Base-by-base conservation (phyloP, 2,329 filamentous ascomycete species). In the Calonectria naviculata region DNA sequence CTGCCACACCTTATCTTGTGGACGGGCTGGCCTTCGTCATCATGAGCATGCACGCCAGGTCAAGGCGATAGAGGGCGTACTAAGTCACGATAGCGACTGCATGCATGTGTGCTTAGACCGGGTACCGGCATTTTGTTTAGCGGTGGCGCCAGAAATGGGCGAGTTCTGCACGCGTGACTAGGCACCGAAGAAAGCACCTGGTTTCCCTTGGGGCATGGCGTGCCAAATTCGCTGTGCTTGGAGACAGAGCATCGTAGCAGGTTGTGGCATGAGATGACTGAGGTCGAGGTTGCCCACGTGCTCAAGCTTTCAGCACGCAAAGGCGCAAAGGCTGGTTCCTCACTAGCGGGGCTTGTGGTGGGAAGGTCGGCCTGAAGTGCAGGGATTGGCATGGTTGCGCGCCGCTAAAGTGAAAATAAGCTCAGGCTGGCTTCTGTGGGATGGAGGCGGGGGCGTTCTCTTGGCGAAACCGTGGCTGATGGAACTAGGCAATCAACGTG, bases 361-460 rank as follows among this genome's bases (percentile, higher is more conserved):
- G 34, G 34, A 38, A 38, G 17, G 34, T 38, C 24, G 34, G 31
- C 34, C 52, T 26, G 52, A 8, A 21, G n/a, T 26, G 34, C 52
- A 58, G 52, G 52, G 52, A 38, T 38, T 21, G 6, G 13, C 31
- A 24, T 36, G 31, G 52, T 58, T 38, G 34, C 31, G 17, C 31
- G 52, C 52, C 52, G n/a, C 52, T 58, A 58, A 19, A 8, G 31
- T 24, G n/a, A 26, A 58, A 58, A 58, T 58, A 58, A 58, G 52
- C 52, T 58, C 52, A 56, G 12, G 52, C 3, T 58, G 34, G 49
- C 31, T 36, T 24, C 19, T 36, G 49, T 36, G 49, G 49, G 52
- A 58, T 58, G 31, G 34, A 58, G 52, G 52, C 52, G 52, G 52
- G 46, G 52, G 52, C 31, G 31, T 58, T 58, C 31, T 52, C 52